Base-by-base conservation (phyloP, 225 moss, liverwort and hornwort genomes). In the Pleurozium schreberi region DNA sequence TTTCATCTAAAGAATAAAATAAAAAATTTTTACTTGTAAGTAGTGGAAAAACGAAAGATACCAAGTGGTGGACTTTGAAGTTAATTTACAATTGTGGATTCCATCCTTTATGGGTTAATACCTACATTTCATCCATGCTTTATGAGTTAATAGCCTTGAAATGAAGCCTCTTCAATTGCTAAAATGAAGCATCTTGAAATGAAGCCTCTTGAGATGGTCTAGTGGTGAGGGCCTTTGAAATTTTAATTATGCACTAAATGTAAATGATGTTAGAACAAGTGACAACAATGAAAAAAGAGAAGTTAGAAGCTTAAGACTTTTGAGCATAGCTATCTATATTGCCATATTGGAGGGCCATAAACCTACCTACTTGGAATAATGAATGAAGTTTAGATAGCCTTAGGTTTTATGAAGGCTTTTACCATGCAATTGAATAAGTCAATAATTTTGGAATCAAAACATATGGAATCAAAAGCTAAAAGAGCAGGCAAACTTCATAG, bases 271-370 rank as follows among this genome's bases (percentile, higher is more conserved):
- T 28, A 6, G 18, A 28, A 10, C 1, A 73, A 28, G 18, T 28
- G 10, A 17, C 10, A 71, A 73, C 17, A 28, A 45, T 73, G 3
- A 27, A 18, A 28, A 10, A 17, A 22, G n/a, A 43, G 3, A 27
- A 43, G 3, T 73, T 45, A 18, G 6, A 47, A 45, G 2, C 18
- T 73, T 1, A 1, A 30, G 30, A 45, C 8, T 47, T 47, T 28
- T 74, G 1, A 45, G 0, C 0, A 6, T 0, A 30, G 18, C 18
- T 47, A 4, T 31, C 7, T 0, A 0, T 18, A 0, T 1, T 47
- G 1, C 18, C 11, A 74, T 74, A 12, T 18, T 31, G 0, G 19
- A 74, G 2, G 18, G 31, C 19, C 18, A 18, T 47, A 47, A 31
- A 47, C 31, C 45, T 30, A 73, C 28, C 30, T 30, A 73, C 1